A percentile compares a stretch with the other conserved stretches of the same genome.
Conservation (phyloP, 2,329 filamentous ascomycete species). For the Colletotrichum orbiculare region DNA sequence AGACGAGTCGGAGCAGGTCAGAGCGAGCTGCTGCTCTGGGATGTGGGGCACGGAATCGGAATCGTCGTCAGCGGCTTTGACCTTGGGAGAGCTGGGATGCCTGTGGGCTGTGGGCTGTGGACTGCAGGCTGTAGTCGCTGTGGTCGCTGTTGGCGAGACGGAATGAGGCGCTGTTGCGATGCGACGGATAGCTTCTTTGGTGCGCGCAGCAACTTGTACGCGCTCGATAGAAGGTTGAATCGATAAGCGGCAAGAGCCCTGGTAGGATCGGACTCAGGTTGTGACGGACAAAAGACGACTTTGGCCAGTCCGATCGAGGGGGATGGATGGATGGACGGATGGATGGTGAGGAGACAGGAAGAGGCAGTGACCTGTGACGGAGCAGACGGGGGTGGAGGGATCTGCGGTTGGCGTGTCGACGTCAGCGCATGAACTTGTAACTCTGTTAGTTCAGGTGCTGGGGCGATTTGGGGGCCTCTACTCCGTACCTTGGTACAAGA, state of each 20-base stretch:
- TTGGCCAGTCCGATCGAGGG: constrained; percentile 17
- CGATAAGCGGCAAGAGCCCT: neutral
- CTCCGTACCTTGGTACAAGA: too few relatives aligned
- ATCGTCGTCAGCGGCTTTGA: constrained; percentile 37
- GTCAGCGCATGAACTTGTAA: constrained; percentile 58
- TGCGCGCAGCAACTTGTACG: constrained; percentile 6
- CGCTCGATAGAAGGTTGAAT: constrained; percentile 8
- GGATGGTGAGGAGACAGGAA: constrained; percentile 8
- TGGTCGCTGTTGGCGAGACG: neutral
- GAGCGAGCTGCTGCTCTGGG: constrained; percentile 28
- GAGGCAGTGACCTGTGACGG: constrained; percentile 29
- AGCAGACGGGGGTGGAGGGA: constrained; percentile 41
- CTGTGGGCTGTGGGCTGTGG: constrained; percentile 26
- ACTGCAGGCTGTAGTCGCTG: too few relatives aligned
- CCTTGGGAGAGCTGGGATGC: constrained; percentile 9
- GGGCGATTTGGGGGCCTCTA: constrained; percentile 31
- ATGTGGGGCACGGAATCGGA: constrained; percentile 36
- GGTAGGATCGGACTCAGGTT: constrained; percentile 1
- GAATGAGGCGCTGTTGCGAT: neutral
- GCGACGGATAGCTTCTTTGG: neutral
- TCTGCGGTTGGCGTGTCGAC: constrained; percentile 55
- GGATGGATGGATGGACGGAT: constrained; percentile 3
- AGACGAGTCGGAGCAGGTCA: constrained; percentile 25
- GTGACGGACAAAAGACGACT: constrained; percentile 7
- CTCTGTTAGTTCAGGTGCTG: constrained; percentile 35